A percentile compares a stretch with the other conserved stretches of the same genome.
Evolutionary conservation across 1,284 basidiomycete species (phyloP).

Genomic region (Ustilago crameri): DNA sequence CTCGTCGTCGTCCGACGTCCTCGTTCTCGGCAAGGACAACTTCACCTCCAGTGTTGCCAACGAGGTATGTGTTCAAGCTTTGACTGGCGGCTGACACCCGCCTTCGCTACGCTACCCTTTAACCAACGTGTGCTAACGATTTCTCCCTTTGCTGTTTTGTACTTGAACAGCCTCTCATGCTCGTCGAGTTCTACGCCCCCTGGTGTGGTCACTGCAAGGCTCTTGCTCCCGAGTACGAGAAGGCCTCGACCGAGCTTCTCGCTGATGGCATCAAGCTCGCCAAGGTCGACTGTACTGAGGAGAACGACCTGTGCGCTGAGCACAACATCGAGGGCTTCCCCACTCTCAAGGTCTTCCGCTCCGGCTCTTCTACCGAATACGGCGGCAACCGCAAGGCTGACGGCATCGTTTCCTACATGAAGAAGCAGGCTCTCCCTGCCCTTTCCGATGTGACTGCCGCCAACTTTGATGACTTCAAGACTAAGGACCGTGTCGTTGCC

Average conservation of each 20-base stretch:
- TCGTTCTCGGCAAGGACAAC: slow-evolving; percentile 77
- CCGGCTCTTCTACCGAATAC: slow-evolving; percentile 81
- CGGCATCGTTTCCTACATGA: slow-evolving; percentile 97
- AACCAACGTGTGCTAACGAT: not conserved
- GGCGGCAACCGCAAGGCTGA: slow-evolving; percentile 90
- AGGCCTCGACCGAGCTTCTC: slow-evolving; percentile 92
- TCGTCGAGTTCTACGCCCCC: slow-evolving; percentile 96
- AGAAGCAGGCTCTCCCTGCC: slow-evolving; percentile 98
- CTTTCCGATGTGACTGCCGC: slow-evolving; percentile 81
- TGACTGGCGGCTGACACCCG: not conserved
- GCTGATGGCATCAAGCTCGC: slow-evolving; percentile 86
- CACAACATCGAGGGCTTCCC: slow-evolving; percentile 92
- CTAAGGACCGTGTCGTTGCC: slow-evolving; percentile 88
- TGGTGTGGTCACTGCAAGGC: slow-evolving; percentile 85
- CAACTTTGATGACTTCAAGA: slow-evolving; percentile 86
- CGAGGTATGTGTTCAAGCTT: slow-evolving; percentile 63
- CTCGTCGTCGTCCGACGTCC: slow-evolving; percentile 79
- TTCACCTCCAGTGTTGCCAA: slow-evolving; percentile 79
- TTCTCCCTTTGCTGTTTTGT: not conserved
- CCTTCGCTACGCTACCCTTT: not conserved
- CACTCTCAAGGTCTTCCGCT: slow-evolving; percentile 89
- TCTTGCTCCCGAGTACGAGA: slow-evolving; percentile 79
- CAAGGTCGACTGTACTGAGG: slow-evolving; percentile 78
- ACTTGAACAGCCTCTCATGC: slow-evolving; percentile 76
- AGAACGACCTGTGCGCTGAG: slow-evolving; percentile 64